These are phyloP conservation scores for Poteriospumella lacustris DNA, from an alignment of 108 stramenopile species.

Conservation along the genomic window DNA sequence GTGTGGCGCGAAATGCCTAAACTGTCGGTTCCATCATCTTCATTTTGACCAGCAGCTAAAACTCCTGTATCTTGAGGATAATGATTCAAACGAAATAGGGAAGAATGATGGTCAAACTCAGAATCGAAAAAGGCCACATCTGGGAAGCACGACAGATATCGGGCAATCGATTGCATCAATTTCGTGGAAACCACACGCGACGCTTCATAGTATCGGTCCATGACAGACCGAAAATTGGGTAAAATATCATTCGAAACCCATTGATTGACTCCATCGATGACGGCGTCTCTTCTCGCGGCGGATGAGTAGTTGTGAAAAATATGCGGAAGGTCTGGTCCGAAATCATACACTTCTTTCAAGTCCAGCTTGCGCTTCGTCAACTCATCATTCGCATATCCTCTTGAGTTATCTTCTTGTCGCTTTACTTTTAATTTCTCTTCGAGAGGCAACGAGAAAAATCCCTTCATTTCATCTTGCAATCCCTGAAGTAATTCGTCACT, in stretches of 20 bases:
- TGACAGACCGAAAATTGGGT: background rate
- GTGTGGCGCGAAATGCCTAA: background rate
- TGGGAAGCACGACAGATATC: background rate
- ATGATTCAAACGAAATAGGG: slow-evolving; percentile 2
- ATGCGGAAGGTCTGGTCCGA: background rate
- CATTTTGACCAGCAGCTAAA: background rate
- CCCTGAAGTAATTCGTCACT: background rate
- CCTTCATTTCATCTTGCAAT: slow-evolving; percentile 5
- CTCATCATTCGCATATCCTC: background rate
- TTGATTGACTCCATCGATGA: background rate
- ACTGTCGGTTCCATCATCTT: background rate
- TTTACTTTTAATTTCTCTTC: background rate
- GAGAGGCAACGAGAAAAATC: background rate
- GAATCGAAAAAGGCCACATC: background rate
- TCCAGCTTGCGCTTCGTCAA: background rate
- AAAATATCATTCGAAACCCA: background rate
- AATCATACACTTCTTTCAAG: background rate
- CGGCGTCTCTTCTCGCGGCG: background rate
- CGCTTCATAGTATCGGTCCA: background rate
- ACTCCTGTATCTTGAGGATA: background rate
- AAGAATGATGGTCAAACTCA: background rate
- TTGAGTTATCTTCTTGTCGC: background rate
- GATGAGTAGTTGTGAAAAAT: background rate
- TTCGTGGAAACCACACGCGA: background rate
- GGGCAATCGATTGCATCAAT: background rate